Evolutionary conservation across 1,284 basidiomycete genomes (phyloP).

Genomic region (Rhodotorula sp.): DNA sequence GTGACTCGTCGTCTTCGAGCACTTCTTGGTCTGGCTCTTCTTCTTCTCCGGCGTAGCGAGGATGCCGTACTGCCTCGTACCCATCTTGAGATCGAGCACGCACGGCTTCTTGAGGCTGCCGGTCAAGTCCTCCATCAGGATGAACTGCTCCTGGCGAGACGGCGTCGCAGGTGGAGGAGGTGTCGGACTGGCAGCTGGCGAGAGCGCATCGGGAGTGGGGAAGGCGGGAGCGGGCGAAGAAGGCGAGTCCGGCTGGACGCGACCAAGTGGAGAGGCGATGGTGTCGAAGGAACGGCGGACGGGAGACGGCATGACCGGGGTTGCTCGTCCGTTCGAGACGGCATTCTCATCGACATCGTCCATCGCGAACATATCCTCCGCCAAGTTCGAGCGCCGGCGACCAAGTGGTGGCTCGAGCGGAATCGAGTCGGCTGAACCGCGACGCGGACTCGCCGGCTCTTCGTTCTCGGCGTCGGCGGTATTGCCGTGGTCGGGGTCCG

Average conservation of each 20-base stretch:
- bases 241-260: not conserved
- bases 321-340: conserved; percentile 38
- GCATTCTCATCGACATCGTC: conserved; percentile 48
- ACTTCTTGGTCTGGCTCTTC: conserved; percentile 97
- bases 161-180: conserved; percentile 37
- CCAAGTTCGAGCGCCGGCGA: conserved; percentile 25
- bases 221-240: not conserved
- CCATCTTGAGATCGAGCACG: conserved; percentile 98
- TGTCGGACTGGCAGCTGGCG: conserved; percentile 18
- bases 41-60: conserved; percentile 91
- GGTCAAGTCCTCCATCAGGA: conserved; percentile 97
- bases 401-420: conserved; percentile 5
- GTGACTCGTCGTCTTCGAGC: conserved; percentile 89
- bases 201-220: not conserved
- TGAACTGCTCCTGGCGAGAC: conserved; percentile 91
- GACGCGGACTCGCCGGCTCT: not conserved
- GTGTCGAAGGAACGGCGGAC: conserved; percentile 1
- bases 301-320: conserved; percentile 46
- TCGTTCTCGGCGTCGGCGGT: not conserved
- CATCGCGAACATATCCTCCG: conserved; percentile 52
- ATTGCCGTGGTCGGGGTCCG: not conserved
- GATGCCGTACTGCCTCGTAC: conserved; percentile 95
- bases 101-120: conserved; percentile 90
- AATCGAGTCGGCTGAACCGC: conserved; percentile 1
- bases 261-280: not conserved